phyloP scores from a whole-genome alignment of 2,329 filamentous ascomycete species.

The Penicillium rolfsii region DNA sequence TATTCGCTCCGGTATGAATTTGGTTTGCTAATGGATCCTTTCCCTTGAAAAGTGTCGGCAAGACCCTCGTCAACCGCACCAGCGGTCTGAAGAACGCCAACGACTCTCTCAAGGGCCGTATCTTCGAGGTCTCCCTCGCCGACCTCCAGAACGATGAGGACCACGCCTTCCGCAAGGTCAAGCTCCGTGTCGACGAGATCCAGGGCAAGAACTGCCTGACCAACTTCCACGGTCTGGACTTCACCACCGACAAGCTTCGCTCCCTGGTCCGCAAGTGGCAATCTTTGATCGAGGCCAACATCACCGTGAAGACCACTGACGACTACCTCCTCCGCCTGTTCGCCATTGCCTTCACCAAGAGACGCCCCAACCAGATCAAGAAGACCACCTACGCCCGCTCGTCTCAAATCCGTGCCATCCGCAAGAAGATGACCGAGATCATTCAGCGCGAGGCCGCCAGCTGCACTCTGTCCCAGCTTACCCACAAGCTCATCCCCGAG shows the following conservation, averaged over 20 bases:
- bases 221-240: constrained; percentile 99
- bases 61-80: constrained; percentile 99
- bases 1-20: background rate
- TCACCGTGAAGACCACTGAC: constrained; percentile 99
- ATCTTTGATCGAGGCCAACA: constrained; percentile 97
- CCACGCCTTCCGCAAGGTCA: constrained; percentile 99
- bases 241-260: constrained; percentile 99
- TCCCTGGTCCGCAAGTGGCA: constrained; percentile 99
- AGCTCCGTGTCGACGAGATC: constrained; percentile 97
- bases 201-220: constrained; percentile 99
- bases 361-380: constrained; percentile 99
- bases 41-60: constrained; percentile 84
- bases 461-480: constrained; percentile 95
- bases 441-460: constrained; percentile 93
- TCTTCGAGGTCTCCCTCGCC: constrained; percentile 97
- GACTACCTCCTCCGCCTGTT: constrained; percentile 99
- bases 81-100: constrained; percentile 99
- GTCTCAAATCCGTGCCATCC: constrained; percentile 96
- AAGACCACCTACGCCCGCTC: constrained; percentile 99
- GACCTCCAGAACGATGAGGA: constrained; percentile 99
- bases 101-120: constrained; percentile 97
- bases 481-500: constrained; percentile 98
- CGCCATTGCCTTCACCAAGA: constrained; percentile 99
- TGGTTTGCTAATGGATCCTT: constrained; percentile 23
- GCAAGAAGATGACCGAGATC: constrained; percentile 99